Evolutionary conservation across 2,329 filamentous ascomycete genomes (phyloP), one percentile per base, ranked within the genome.

Genomic region (Beauveria australis): DNA sequence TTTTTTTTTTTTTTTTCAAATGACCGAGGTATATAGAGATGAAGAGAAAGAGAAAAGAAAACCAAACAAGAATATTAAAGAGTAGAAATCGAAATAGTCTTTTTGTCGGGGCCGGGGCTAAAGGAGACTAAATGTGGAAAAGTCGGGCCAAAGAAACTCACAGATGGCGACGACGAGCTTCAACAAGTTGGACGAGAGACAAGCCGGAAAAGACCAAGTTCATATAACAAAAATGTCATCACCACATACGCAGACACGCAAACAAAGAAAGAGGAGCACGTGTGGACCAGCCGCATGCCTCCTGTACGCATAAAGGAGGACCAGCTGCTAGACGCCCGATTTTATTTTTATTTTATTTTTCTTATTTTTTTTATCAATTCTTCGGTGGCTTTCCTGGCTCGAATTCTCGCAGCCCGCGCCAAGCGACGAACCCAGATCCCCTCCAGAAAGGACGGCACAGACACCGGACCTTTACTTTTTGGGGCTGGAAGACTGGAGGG

Each of bases 341-440:
- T n/a, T n/a, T 22, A 33, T 26, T 24, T n/a, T 24, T 26, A 26
- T 14, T 47, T 47, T 14, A 2, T 6, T 24, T 46, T 8, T 24
- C n/a, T n/a, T 46, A 30, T 24, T 28, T 26, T 19, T 48, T 26
- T 16, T 5, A 4, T 26, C 46, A n/a, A n/a, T 1, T 18, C 40
- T 12, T 53, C n/a, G 47, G 49, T 53, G 48, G 40, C 40, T 59
- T 59, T 52, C 19, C 41, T 26, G 48, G 48, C 28, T 26, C 47
- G 48, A 59, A 46, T 46, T 43, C 28, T n/a, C 16, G 3, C 16
- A 37, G 40, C 40, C 48, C 57, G 57, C 48, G 49, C 57, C 48
- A 53, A 59, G 57, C 57, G 57, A 59, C 57, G 26, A 47, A 53
- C 37, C 49, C 41, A 59, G 57, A 59, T 59, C 53, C 19, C 44